Base-by-base conservation (phyloP, 495 filamentous ascomycete genomes). In the Trichoderma orchidacearum region DNA sequence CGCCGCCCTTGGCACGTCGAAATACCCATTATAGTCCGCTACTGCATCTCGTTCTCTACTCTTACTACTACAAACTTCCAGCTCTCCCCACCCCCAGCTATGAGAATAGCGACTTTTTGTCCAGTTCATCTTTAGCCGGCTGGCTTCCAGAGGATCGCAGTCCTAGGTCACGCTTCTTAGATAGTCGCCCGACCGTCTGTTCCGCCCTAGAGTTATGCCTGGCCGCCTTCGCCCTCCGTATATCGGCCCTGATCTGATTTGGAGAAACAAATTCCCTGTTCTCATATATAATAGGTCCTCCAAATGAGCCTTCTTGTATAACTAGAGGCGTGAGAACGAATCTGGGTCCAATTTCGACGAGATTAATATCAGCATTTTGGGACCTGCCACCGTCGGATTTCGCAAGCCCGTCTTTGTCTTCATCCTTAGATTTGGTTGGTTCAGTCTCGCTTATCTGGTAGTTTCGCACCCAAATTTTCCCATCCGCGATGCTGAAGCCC, bases 191-290 rank as follows among this genome's bases (percentile, higher is more conserved):
- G 30, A 85, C 72, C 63, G 77, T 72, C 61, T 83, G 80, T 67
- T 96, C 91, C 18, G 81, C 79, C 50, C 93, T 76, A 48, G 73
- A 68, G 53, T 86, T 84, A 65, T 93, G 88, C 56, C 81, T 82
- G 25, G 81, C 76, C 15, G 92, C 90, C 73, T 88, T 88, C 61
- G 74, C 72, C 66, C 81, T 70, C 58, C 89, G 75, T 58, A 95
- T 63, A 54, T 96, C 93, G 21, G 86, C 72, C 56, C 93, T 79
- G 59, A 98, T 82, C 70, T 95, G 90, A 75, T 98, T 98, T 30
- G 93, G 94, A 62, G 85, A 90, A 54, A 98, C 89, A 64, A 96
- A 98, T 64, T 96, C 88, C 78, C 93, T 95, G 70, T 98, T 98
- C 80, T 97, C 90, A 73, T 95, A 97, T 60, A 98, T 91, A 56